Evolutionary conservation across 139 green algal species (phyloP).

Genomic region (Gonium pectorale): DNA sequence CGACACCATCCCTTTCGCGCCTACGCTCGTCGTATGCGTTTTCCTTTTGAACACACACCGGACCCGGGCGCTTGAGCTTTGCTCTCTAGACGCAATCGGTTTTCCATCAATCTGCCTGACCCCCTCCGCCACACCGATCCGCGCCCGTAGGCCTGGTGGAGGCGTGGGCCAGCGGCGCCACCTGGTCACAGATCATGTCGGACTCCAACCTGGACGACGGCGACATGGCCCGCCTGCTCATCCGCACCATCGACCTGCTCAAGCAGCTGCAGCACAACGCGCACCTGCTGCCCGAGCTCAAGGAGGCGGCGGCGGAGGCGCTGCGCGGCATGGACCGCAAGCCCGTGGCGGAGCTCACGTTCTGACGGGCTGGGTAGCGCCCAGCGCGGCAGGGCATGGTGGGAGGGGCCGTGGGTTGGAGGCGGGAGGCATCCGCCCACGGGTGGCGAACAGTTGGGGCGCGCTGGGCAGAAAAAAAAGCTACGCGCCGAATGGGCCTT

Average conservation of each 20-base stretch:
- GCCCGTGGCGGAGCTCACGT: constrained; percentile 80
- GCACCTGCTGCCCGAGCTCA: constrained; percentile 69
- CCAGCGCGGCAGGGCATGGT: not conserved
- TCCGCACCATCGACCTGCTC: constrained; percentile 83
- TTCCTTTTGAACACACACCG: too few species aligned
- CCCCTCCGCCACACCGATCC: not conserved
- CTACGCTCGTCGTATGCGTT: too few species aligned
- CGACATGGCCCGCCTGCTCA: constrained; percentile 87
- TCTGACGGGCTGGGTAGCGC: constrained; percentile 5
- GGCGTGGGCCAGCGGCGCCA: constrained; percentile 81
- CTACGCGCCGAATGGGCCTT: too few species aligned
- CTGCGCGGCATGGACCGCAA: constrained; percentile 77
- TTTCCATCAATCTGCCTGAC: not conserved
- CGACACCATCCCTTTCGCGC: too few species aligned
- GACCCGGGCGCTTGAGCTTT: too few species aligned
- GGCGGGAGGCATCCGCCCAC: too few species aligned
- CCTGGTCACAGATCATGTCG: constrained; percentile 75
- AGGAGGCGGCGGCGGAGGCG: constrained; percentile 62
- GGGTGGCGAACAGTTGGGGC: too few species aligned
- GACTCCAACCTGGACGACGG: constrained; percentile 86
- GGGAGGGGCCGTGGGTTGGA: too few species aligned
- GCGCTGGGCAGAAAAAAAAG: too few species aligned
- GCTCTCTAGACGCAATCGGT: too few species aligned
- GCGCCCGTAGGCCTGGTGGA: constrained; percentile 76
- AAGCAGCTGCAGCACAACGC: constrained; percentile 73